A percentile compares a stretch with the other conserved stretches of the same genome.
Evolutionary conservation across 352 stramenopile species (phyloP).

Genomic region (Peronosclerospora sorghi): DNA sequence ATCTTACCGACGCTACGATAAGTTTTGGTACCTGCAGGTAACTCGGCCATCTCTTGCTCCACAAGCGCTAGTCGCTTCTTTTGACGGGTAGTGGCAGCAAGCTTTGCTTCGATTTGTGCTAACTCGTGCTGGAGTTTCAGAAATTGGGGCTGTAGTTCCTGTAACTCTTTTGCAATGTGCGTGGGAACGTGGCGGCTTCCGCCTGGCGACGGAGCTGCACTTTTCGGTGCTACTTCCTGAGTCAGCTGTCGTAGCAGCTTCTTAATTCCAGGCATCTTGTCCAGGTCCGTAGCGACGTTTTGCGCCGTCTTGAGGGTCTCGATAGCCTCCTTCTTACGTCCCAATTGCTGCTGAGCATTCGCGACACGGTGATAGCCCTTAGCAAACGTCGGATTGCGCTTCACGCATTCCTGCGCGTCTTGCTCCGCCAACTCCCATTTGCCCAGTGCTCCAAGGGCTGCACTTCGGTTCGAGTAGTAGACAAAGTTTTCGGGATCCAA

Average conservation of each 20-base stretch:
- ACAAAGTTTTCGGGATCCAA: constrained; percentile 65
- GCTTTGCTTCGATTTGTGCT: constrained; percentile 68
- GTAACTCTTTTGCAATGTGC: constrained; percentile 63
- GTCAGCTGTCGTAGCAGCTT: constrained; percentile 65
- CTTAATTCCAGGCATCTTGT: constrained; percentile 65
- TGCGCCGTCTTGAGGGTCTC: constrained; percentile 43
- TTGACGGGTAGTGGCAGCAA: constrained; percentile 42
- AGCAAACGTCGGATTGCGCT: constrained; percentile 55
- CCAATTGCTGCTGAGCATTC: constrained; percentile 71
- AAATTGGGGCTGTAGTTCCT: constrained; percentile 75
- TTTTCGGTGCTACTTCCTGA: constrained; percentile 27
- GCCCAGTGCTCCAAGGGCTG: constrained; percentile 50
- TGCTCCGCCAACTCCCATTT: constrained; percentile 62
- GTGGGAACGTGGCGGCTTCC: constrained; percentile 37
- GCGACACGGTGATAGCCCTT: constrained; percentile 74
- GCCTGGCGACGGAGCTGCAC: constrained; percentile 1
- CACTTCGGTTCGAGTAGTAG: constrained; percentile 78
- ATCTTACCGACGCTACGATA: constrained; percentile 80
- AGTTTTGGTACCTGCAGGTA: constrained; percentile 49
- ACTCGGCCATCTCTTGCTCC: constrained; percentile 52
- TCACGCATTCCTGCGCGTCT: constrained; percentile 69
- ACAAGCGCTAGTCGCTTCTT: constrained; percentile 71
- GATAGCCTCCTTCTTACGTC: constrained; percentile 54
- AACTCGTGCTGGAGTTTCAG: constrained; percentile 65
- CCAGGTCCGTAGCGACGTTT: constrained; percentile 17